Base-by-base conservation (phyloP, 495 filamentous ascomycete species). In the Lindgomyces ingoldianus region DNA sequence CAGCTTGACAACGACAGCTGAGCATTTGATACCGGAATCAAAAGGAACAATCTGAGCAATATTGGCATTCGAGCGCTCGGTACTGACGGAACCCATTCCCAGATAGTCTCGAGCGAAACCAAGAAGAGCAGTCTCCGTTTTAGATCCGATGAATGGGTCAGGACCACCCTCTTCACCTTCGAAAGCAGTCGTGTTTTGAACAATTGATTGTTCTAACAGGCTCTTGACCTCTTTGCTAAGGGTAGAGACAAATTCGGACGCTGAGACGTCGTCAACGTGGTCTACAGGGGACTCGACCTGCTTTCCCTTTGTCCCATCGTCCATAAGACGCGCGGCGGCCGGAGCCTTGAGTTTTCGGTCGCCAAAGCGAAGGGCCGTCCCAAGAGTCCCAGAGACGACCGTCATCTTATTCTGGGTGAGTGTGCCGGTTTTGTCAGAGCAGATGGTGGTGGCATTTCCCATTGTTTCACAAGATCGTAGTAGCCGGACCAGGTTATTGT, bases 401-500 rank as follows among this genome's bases (percentile, higher is more conserved):
- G 84, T 87, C 86, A 89, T 89, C 66, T 83, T 85, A 68, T 89
- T 89, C 70, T 87, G 83, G 2, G 86, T 89, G n/a, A 98, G 79
- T 1, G 93, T 98, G 57, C 93, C 93, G 0, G 93, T 98, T 74
- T 98, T 98, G 78, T 98, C 93, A 2, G 93, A 96, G 76, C 93
- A 98, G 50, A 98, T 90, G 1, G 91, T 93, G 0, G 93, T 96
- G 3, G 93, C 93, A 75, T 96, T 96, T 22, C 93, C 93, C 93
- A 98, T 98, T n/a, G 93, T 95, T 74, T 98, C 93, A 74, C 93
- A 98, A 46, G 93, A 93, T 69, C 91, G 87, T 41, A 98, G 80
- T 57, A 93, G 83, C 26, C 93, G 90, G 52, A 98, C 93, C 50
- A 98, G 75, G 65, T 97, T 97, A 76, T 96, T 93, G 69, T 97